Evolutionary conservation across 257 asterid genomes (phyloP).

Genomic region (Echium plantagineum): DNA sequence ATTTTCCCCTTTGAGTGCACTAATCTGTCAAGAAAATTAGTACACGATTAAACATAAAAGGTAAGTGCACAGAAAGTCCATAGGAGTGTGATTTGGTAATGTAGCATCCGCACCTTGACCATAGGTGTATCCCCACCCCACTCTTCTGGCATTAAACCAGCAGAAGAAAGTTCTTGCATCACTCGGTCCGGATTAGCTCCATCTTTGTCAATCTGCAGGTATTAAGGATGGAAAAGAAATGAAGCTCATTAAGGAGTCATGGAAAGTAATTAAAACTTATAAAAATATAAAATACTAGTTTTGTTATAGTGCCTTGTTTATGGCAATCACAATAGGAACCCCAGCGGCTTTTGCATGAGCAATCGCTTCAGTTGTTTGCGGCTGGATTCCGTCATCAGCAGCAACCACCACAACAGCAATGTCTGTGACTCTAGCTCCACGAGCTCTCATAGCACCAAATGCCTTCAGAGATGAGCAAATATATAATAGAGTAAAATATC

Average conservation of each 20-base stretch:
- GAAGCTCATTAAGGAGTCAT: neutral
- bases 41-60: constrained; percentile 18
- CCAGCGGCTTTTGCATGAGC: constrained; percentile 98
- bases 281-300: constrained; percentile 6
- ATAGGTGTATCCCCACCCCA: constrained; percentile 94
- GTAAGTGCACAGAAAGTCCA: constrained; percentile 3
- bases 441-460: constrained; percentile 99
- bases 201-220: constrained; percentile 68
- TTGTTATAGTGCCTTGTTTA: constrained; percentile 55
- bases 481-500: constrained; percentile 8
- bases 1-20: constrained; percentile 98
- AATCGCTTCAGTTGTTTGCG: constrained; percentile 94
- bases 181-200: constrained; percentile 92
- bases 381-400: constrained; percentile 96
- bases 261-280: neutral
- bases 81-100: constrained; percentile 9
- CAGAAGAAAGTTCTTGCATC: constrained; percentile 77
- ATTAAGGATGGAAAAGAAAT: constrained; percentile 12
- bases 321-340: constrained; percentile 87
- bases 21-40: constrained; percentile 44
- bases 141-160: constrained; percentile 95
- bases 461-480: constrained; percentile 36
- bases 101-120: constrained; percentile 61
- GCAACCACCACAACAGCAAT: constrained; percentile 95
- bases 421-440: constrained; percentile 97